Evolutionary conservation across 2,329 filamentous ascomycete species (phyloP).

Genomic region (Scedosporium apiospermum): DNA sequence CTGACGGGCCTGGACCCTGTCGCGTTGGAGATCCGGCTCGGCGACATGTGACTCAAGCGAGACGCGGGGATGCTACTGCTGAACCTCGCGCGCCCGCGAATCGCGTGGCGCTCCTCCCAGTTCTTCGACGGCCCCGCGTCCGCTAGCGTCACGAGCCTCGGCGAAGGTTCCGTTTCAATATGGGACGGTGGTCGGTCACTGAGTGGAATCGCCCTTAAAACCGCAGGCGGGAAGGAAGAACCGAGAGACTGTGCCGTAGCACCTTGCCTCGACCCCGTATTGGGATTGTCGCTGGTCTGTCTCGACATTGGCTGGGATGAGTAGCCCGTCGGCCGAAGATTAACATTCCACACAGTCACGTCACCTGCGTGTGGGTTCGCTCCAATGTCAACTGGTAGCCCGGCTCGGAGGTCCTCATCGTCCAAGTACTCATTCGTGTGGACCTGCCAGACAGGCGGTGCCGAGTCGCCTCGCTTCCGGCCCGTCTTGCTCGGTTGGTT

Average conservation of each 20-base stretch:
- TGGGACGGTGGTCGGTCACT: constrained; percentile 23
- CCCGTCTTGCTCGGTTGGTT: background rate
- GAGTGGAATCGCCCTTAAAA: constrained; percentile 12
- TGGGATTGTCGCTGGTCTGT: constrained; percentile 24
- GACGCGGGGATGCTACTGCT: constrained; percentile 6
- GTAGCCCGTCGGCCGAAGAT: constrained; percentile 26
- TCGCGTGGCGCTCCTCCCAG: constrained; percentile 14
- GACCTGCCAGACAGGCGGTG: constrained; percentile 11
- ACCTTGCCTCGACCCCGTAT: background rate
- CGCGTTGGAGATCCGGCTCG: constrained; percentile 2
- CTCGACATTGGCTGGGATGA: constrained; percentile 41
- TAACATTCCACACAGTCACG: constrained; percentile 16
- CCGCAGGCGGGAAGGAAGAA: constrained; percentile 13
- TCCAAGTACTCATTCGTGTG: constrained; percentile 5
- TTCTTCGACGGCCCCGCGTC: constrained; percentile 18
- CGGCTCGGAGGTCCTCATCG: constrained; percentile 5
- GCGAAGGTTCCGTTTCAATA: constrained; percentile 35
- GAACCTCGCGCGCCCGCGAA: constrained; percentile 1
- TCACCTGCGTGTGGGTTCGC: constrained; percentile 14
- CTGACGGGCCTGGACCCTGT: background rate
- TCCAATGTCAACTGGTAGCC: constrained; percentile 4
- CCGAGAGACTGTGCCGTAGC: constrained; percentile 5
- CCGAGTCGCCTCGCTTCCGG: background rate
- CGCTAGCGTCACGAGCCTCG: constrained; percentile 18
- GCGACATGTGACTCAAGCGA: constrained; percentile 3